phyloP scores from a whole-genome alignment of 2,329 filamentous ascomycete genomes.

The Aspergillus pseudonomiae region DNA sequence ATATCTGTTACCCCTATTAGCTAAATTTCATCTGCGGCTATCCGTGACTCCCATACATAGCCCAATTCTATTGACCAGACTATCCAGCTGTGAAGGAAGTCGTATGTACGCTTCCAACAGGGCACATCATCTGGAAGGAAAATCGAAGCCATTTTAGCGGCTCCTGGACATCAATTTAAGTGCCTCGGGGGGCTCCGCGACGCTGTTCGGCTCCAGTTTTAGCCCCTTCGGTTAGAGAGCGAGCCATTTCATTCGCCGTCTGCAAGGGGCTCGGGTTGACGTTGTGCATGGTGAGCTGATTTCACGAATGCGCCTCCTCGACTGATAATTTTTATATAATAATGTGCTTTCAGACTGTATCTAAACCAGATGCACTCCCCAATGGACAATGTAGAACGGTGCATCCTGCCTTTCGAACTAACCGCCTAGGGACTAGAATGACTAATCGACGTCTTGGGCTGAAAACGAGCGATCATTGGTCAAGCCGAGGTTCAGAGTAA shows the following conservation, averaged over 20 bases:
- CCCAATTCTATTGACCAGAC: background rate
- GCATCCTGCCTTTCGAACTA: background rate
- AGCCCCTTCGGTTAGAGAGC: background rate
- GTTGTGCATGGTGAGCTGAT: background rate
- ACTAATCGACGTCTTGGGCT: background rate
- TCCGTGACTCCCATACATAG: background rate
- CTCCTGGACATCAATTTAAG: background rate
- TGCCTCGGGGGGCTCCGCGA: background rate
- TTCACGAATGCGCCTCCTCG: background rate
- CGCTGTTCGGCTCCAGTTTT: background rate
- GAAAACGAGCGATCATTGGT: too few relatives aligned
- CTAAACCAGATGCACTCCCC: background rate
- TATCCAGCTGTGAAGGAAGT: background rate
- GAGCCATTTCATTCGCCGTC: background rate
- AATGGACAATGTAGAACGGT: background rate
- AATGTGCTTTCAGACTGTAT: too few relatives aligned
- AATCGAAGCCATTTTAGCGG: background rate
- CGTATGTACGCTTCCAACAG: background rate
- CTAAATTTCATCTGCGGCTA: background rate
- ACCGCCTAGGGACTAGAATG: background rate
- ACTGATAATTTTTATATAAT: too few relatives aligned
- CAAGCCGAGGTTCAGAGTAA: too few relatives aligned
- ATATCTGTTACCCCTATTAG: background rate
- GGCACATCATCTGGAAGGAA: background rate
- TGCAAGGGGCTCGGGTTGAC: background rate